Evolutionary conservation across 108 stramenopile species (phyloP).

Genomic region (Fistulifera solaris): DNA sequence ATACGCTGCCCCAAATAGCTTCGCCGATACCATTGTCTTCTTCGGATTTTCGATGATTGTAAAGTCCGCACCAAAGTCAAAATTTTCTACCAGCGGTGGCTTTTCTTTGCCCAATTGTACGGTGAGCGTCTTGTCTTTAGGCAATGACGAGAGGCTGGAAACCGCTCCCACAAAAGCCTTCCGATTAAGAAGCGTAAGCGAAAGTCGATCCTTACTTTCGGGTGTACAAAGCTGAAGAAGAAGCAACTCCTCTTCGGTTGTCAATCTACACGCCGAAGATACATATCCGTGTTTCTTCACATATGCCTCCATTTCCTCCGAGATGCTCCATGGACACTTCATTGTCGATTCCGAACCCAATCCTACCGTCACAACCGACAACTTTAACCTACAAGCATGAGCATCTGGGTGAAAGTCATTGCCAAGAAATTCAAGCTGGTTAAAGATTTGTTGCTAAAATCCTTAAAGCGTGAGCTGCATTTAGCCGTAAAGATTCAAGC

Average conservation of each 20-base stretch:
- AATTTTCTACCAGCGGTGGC: slow-evolving; percentile 72
- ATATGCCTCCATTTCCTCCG: slow-evolving; percentile 85
- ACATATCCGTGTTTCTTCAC: slow-evolving; percentile 80
- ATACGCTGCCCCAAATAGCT: slow-evolving; percentile 86
- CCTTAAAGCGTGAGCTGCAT: background rate
- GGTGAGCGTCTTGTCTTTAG: slow-evolving; percentile 64
- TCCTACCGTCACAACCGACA: slow-evolving; percentile 83
- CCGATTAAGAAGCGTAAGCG: slow-evolving; percentile 66
- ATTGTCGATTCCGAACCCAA: slow-evolving; percentile 78
- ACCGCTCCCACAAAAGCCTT: slow-evolving; percentile 82
- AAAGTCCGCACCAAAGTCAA: slow-evolving; percentile 71
- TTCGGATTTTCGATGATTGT: slow-evolving; percentile 82
- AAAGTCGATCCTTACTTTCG: slow-evolving; percentile 50
- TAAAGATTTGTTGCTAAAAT: slow-evolving; percentile 77
- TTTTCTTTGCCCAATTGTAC: slow-evolving; percentile 74
- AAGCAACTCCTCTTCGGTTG: slow-evolving; percentile 84
- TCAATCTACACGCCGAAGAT: slow-evolving; percentile 83
- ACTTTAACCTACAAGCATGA: slow-evolving; percentile 87
- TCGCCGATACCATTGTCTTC: slow-evolving; percentile 75
- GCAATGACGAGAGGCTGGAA: slow-evolving; percentile 62
- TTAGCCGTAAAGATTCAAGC: background rate
- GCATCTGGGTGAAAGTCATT: slow-evolving; percentile 96
- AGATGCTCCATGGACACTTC: slow-evolving; percentile 88
- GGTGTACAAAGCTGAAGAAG: slow-evolving; percentile 76
- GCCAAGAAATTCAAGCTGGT: slow-evolving; percentile 85